Percentiles rank a stretch among this genome's conserved stretches.
phyloP scores from a whole-genome alignment of 225 moss, liverwort and hornwort genomes.

The Climacium dendroides region DNA sequence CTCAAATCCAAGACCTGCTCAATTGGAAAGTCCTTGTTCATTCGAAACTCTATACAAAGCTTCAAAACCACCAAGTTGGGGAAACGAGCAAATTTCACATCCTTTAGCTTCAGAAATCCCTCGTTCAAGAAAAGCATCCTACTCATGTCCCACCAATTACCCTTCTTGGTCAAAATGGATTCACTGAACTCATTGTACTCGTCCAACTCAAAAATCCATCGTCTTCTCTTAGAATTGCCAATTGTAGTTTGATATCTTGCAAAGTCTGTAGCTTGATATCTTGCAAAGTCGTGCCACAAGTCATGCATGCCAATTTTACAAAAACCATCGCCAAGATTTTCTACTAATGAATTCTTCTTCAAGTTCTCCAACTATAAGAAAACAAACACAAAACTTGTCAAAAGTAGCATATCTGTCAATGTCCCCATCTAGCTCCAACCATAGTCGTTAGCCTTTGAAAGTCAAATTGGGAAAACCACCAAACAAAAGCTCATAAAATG shows the following conservation, averaged over 20 bases:
- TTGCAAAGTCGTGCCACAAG: background rate
- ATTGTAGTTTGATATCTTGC: too few relatives aligned
- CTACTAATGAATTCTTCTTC: background rate
- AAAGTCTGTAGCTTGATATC: too few relatives aligned
- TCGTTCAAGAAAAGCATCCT: background rate
- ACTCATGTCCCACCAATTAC: background rate
- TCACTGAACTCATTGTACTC: background rate
- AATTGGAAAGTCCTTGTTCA: too few relatives aligned
- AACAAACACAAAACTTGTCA: accelerated
- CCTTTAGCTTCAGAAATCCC: background rate
- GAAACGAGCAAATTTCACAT: background rate
- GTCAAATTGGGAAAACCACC: accelerated
- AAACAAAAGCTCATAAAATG: background rate
- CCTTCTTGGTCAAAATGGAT: background rate
- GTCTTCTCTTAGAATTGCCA: background rate
- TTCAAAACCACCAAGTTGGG: background rate
- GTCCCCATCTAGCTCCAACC: accelerated
- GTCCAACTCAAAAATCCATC: background rate
- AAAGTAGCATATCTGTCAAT: accelerated
- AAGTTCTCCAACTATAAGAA: background rate
- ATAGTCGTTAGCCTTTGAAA: accelerated
- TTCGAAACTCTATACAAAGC: background rate
- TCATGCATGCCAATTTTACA: background rate
- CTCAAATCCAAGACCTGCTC: too few relatives aligned
- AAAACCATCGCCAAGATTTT: background rate